These are phyloP conservation scores for Coemansia sp. DNA, from an alignment of 192 early-diverging fungal species.

Conservation along the genomic window DNA sequence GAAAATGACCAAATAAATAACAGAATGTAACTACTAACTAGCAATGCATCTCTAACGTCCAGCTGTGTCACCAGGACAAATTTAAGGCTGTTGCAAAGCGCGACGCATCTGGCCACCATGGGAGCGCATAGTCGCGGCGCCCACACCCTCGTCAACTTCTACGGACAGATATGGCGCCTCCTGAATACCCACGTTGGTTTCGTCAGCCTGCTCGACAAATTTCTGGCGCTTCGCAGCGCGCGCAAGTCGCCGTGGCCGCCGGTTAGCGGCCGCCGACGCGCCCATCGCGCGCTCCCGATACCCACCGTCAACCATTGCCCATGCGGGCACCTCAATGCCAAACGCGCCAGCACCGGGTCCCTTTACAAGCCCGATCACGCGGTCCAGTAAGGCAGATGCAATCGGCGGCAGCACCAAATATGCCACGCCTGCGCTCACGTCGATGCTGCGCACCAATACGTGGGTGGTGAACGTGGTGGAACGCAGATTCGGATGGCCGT, in stretches of 20 bases:
- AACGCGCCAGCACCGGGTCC: conserved; percentile 24
- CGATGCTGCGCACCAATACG: conserved; percentile 64
- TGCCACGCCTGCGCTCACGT: conserved; percentile 52
- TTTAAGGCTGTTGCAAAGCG: conserved; percentile 22
- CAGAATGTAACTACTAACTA: no score
- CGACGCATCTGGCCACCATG: conserved; percentile 27
- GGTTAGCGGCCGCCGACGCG: background rate
- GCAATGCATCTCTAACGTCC: background rate
- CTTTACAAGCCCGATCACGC: conserved; percentile 39
- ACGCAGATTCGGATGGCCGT: conserved; percentile 31
- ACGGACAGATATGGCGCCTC: conserved; percentile 48
- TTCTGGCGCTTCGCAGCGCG: background rate
- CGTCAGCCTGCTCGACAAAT: background rate
- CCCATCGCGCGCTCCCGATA: conserved; percentile 45
- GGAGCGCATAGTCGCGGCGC: conserved; percentile 23
- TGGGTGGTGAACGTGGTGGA: conserved; percentile 59
- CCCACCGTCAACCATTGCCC: conserved; percentile 37
- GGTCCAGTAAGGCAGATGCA: conserved; percentile 1
- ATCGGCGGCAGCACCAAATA: conserved; percentile 57
- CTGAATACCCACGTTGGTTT: conserved; percentile 23
- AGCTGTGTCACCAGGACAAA: no score
- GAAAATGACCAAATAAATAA: no score
- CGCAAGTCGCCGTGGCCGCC: no score
- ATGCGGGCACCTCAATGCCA: conserved; percentile 37
- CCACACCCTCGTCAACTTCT: conserved; percentile 37